Evolutionary conservation across 257 asterid genomes (phyloP).

Genomic region (Penstemon davidsonii): DNA sequence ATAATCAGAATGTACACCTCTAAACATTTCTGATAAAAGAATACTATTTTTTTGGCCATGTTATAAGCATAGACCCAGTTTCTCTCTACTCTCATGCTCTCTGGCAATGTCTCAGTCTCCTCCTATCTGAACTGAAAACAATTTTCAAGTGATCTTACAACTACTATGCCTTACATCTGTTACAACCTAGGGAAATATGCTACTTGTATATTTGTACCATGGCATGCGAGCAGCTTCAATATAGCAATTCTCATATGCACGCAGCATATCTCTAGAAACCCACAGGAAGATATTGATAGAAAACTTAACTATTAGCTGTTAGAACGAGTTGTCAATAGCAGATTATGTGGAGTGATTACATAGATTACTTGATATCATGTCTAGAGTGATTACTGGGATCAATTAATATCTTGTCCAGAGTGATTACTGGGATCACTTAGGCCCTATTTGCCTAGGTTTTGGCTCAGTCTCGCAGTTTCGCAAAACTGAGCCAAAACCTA

Average conservation of each 20-base stretch:
- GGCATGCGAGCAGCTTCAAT: neutral
- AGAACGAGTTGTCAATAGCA: neutral
- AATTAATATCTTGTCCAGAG: no score
- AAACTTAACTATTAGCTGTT: neutral
- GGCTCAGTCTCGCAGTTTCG: no score
- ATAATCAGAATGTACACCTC: no score
- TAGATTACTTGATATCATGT: no score
- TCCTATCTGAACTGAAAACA: neutral
- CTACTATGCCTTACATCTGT: neutral
- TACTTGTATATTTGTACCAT: neutral
- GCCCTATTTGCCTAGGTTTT: no score
- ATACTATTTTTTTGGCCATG: neutral
- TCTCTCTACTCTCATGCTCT: neutral
- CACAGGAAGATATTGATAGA: neutral
- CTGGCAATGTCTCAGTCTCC: neutral
- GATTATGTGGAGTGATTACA: no score
- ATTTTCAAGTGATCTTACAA: neutral
- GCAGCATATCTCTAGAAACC: neutral
- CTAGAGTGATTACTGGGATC: no score
- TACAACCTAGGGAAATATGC: neutral
- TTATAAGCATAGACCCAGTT: neutral
- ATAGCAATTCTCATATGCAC: neutral
- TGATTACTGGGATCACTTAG: no score
- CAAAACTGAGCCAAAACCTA: no score
- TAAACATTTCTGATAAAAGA: no score